Base-by-base conservation (phyloP, 805 yeast genomes). In the Candida golubevii region DNA sequence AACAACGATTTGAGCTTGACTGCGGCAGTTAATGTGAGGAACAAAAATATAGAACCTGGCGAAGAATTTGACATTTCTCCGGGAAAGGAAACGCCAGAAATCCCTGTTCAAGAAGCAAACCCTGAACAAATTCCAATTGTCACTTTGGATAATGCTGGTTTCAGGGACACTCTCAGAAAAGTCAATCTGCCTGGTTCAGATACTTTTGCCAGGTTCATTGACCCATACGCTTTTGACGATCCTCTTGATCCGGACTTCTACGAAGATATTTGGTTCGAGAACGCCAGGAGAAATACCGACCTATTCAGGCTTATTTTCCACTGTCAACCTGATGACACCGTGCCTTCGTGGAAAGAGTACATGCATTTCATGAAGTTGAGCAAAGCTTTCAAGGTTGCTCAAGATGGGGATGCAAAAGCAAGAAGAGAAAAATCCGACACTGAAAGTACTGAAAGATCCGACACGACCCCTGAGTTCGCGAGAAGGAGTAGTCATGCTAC, bases 311-410 rank as follows among this genome's bases (percentile, higher is more conserved):
- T 84, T 62, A 86, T 93, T 1, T 93, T 93, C 75, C 90, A 90
- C 51, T 81, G 88, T 49, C 99, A 95, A 60, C 99, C 99, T 0
- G 99, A 93, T 63, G 88, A 91, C 61, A 72, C 79, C 7, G 98
- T 91, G n/a, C 74, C 74, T 23, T 77, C 89, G 0, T 93, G 99
- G 99, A 77, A 77, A 45, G 96, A 88, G 45, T 93, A 88, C 62
- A 90, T 87, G 60, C 80, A 76, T 26, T 85, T 73, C 60, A 74
- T 80, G 46, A 79, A 77, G 47, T 63, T 85, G 53, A 72, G 72
- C 39, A 69, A 74, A 14, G 88, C 85, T 0, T 88, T 88, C 58
- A 48, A 49, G 30, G 47, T 64, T 28, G 61, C 72, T 6, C 75
- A 71, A 48, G 56, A 56, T 23, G 61, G 60, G 34, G 75, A 68